Evolutionary conservation across 148 eudicot species (phyloP).

Genomic region (Vaccinium macrocarpon): DNA sequence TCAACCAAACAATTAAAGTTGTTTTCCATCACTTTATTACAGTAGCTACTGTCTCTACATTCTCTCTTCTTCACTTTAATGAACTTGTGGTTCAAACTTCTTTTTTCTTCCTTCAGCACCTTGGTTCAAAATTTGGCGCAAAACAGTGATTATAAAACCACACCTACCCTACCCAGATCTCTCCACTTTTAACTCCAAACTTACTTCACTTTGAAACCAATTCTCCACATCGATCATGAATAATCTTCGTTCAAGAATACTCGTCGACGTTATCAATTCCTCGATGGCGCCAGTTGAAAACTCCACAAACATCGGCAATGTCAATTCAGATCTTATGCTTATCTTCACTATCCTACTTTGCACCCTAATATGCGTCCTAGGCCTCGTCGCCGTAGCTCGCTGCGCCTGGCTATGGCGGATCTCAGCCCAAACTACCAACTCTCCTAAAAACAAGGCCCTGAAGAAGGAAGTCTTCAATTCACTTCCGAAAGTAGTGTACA

Average conservation of each 20-base stretch:
- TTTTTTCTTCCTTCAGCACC: too few relatives aligned
- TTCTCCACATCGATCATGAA: neutral
- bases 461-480: conserved; percentile 61
- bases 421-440: conserved; percentile 23
- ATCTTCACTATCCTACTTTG: conserved; percentile 73
- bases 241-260: neutral
- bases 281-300: neutral
- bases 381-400: conserved; percentile 68
- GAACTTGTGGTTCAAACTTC: too few relatives aligned
- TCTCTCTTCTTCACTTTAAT: too few relatives aligned
- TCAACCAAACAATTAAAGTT: too few relatives aligned
- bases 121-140: too few relatives aligned
- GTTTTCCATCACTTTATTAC: too few relatives aligned
- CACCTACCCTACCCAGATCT: too few relatives aligned
- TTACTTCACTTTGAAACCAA: neutral
- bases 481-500: conserved; percentile 37
- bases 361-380: conserved; percentile 74
- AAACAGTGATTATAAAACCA: too few relatives aligned
- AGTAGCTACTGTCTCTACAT: too few relatives aligned
- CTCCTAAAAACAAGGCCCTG: conserved; percentile 46
- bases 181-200: neutral
- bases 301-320: neutral
- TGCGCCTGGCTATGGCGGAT: conserved; percentile 74
- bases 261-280: neutral
- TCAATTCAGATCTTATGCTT: conserved; percentile 47